These are phyloP conservation scores for Fusarium pseudocircinatum DNA, from an alignment of 2,329 filamentous ascomycete genomes.

Conservation along the genomic window DNA sequence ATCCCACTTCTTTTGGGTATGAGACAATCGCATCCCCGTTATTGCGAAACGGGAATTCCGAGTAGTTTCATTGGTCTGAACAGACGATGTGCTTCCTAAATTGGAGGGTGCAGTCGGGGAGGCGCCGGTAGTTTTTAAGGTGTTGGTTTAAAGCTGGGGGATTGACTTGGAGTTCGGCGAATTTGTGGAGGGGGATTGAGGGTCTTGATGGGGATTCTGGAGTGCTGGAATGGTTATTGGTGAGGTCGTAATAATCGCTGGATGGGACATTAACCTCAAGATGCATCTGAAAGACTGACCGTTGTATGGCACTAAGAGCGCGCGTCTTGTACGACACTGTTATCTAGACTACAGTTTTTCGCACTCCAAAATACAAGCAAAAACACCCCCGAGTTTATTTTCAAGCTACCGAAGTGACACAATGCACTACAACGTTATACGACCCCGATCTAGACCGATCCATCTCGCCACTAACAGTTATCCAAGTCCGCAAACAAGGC, in stretches of 20 bases:
- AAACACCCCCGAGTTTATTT: fast-evolving
- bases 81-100: background rate
- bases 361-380: fast-evolving
- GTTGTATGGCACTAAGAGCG: fast-evolving
- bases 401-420: background rate
- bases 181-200: background rate
- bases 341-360: fast-evolving
- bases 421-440: background rate
- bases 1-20: constrained; percentile 2
- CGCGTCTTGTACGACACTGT: background rate
- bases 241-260: too few relatives aligned
- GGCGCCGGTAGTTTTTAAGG: background rate
- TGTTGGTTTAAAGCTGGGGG: too few relatives aligned
- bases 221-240: background rate
- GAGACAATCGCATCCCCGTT: constrained; percentile 23
- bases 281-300: fast-evolving
- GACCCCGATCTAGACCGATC: background rate
- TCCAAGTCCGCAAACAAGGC: background rate
- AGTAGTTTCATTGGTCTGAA: background rate
- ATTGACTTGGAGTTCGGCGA: background rate
- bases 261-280: fast-evolving
- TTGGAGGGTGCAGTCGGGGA: background rate
- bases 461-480: background rate
- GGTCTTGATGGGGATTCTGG: background rate
- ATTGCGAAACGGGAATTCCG: constrained; percentile 3